These are phyloP conservation scores for Alternaria gansuensis DNA, from an alignment of 2,329 filamentous ascomycete genomes.

Conservation along the genomic window DNA sequence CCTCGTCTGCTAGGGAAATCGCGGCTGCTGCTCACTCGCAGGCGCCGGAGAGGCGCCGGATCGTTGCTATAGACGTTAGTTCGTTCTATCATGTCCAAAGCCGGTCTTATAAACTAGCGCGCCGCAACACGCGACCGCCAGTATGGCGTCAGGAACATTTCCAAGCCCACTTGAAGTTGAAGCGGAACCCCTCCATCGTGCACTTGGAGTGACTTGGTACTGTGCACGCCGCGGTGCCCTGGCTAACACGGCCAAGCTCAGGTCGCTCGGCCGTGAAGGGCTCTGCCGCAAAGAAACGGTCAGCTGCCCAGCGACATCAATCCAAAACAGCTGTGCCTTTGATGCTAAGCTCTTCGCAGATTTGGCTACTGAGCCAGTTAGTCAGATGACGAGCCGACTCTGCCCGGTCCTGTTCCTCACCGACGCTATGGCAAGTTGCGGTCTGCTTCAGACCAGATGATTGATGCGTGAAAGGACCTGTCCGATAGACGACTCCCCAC, in stretches of 20 bases:
- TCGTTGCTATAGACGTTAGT: slow-evolving; percentile 15
- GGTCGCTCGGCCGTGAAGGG: slow-evolving; percentile 15
- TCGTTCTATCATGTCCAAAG: slow-evolving; percentile 21
- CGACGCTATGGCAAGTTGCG: slow-evolving; percentile 33
- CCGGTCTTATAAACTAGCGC: slow-evolving; percentile 27
- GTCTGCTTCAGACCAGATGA: slow-evolving; percentile 29
- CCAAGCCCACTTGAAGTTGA: slow-evolving; percentile 16
- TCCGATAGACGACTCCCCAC: slow-evolving; percentile 26
- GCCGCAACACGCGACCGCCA: slow-evolving; percentile 32
- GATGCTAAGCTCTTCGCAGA: slow-evolving; percentile 19
- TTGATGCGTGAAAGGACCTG: slow-evolving; percentile 13
- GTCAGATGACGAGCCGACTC: slow-evolving; percentile 31
- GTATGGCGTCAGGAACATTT: slow-evolving; percentile 36
- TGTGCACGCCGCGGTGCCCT: slow-evolving; percentile 17
- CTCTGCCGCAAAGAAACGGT: slow-evolving; percentile 24
- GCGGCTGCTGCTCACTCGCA: slow-evolving; percentile 24
- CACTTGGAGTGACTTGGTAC: slow-evolving; percentile 14
- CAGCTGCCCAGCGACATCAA: slow-evolving; percentile 31
- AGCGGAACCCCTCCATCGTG: slow-evolving; percentile 10
- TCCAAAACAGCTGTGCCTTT: slow-evolving; percentile 25
- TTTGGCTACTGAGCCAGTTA: slow-evolving; percentile 16
- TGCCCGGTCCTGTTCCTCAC: slow-evolving; percentile 28
- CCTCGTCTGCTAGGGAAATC: slow-evolving; percentile 25
- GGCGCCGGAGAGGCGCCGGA: slow-evolving; percentile 25
- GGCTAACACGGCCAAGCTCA: slow-evolving; percentile 23